These are phyloP conservation scores for Geotrichum aggregatum DNA, from an alignment of 1,139 yeast species.

Conservation along the genomic window DNA sequence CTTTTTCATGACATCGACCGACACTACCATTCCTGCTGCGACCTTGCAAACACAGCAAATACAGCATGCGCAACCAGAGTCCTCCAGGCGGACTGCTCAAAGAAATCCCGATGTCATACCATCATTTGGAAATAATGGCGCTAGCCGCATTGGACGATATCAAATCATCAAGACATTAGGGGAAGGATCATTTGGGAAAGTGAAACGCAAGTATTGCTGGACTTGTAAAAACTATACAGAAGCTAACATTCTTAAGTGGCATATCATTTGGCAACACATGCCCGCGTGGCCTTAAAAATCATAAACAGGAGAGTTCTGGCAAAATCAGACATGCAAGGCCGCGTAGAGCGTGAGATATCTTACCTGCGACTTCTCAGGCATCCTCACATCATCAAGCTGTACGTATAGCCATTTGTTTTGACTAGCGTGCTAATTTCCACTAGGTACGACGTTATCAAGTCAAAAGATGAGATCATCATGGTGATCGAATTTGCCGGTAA, in stretches of 20 bases:
- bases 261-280: slow-evolving; percentile 87
- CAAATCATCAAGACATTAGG: slow-evolving; percentile 93
- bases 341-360: slow-evolving; percentile 91
- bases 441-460: slow-evolving; percentile 84
- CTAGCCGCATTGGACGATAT: slow-evolving; percentile 72
- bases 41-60: no score
- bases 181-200: slow-evolving; percentile 97
- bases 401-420: background rate
- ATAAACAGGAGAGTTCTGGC: slow-evolving; percentile 91
- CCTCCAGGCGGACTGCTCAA: background rate
- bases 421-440: background rate
- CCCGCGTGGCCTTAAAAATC: slow-evolving; percentile 88
- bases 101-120: slow-evolving; percentile 27
- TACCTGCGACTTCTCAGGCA: slow-evolving; percentile 85
- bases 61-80: background rate
- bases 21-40: no score
- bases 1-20: no score
- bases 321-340: slow-evolving; percentile 95
- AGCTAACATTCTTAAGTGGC: slow-evolving; percentile 47
- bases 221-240: background rate
- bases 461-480: slow-evolving; percentile 95
- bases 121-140: slow-evolving; percentile 25
- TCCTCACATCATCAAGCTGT: slow-evolving; percentile 89
- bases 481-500: slow-evolving; percentile 96
- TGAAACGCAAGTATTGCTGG: slow-evolving; percentile 47